Base-by-base conservation (phyloP, 192 early-diverging fungal species). In the Oehlia diaphana region DNA sequence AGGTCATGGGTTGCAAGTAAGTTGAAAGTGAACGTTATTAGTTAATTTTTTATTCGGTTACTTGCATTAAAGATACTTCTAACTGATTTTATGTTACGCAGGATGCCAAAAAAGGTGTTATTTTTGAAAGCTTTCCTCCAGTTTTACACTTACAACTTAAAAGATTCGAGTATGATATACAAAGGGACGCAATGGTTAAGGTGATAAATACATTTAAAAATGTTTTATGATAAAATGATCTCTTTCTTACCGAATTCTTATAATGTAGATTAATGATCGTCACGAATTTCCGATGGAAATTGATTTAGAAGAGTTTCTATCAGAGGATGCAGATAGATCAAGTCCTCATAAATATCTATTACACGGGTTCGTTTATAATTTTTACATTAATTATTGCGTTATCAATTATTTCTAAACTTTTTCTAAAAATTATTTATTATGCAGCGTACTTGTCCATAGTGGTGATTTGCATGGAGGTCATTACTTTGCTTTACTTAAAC, bases 121-220 rank as follows among this genome's bases (percentile, higher is more conserved):
- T 96, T 12, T 99, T 99, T 80, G 91, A 93, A 81, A 86, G 86
- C 23, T 94, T 98, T 74, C 98, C 98, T 63, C 96, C 95, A 8
- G 95, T 99, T 23, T 84, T 99, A 58, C 97, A 99, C 81, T 84
- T 99, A 71, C 98, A 99, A 81, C 86, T 99, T 80, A 98, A 98
- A 86, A 90, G 98, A 21, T 99, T 98, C 81, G 98, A 99, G 83
- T 99, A 98, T 84, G 97, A 99, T 81, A 92, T 98, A 78, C 89
- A 92, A 84, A 86, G 90, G 58, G 97, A 97, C 81, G 87, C 87
- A 7, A 95, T 95, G 92, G 93, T 98, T 79, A 99, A 98, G 84
- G 91, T 92, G 83, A 58, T 47, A 42, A 10, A 47, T 12, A 47
- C 10, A 47, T 42, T 63, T 12, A 3, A 33, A 23, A 72, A 77